Evolutionary conservation across 2,329 filamentous ascomycete species (phyloP).

Genomic region (Colletotrichum navitas): DNA sequence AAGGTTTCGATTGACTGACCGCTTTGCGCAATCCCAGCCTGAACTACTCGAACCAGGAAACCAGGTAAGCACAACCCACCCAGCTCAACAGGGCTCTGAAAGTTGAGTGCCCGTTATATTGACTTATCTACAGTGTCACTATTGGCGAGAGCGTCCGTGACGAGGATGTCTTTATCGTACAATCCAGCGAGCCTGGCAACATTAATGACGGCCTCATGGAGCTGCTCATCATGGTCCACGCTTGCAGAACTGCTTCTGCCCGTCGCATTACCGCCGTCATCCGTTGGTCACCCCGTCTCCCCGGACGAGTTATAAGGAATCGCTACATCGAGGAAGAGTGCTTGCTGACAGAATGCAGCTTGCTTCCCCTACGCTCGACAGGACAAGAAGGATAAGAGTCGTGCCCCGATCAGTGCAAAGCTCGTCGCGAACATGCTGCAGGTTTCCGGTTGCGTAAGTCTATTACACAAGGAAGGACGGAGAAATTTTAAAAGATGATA

Average conservation of each 20-base stretch:
- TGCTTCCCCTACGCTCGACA: slow-evolving; percentile 93
- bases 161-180: slow-evolving; percentile 85
- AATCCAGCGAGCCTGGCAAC: slow-evolving; percentile 88
- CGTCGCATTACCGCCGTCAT: slow-evolving; percentile 89
- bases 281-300: slow-evolving; percentile 18
- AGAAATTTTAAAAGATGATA: neutral
- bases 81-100: neutral
- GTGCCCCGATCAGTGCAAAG: slow-evolving; percentile 89
- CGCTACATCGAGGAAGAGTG: neutral
- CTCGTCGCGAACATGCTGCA: slow-evolving; percentile 94
- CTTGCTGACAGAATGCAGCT: slow-evolving; percentile 56
- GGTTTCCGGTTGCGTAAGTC: slow-evolving; percentile 76
- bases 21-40: slow-evolving; percentile 55
- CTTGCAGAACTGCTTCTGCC: slow-evolving; percentile 72
- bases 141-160: slow-evolving; percentile 92
- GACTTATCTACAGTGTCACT: slow-evolving; percentile 70
- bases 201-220: slow-evolving; percentile 96
- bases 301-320: neutral
- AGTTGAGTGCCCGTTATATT: slow-evolving; percentile 28
- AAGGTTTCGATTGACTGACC: slow-evolving; percentile 63
- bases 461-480: neutral
- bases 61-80: slow-evolving; percentile 47
- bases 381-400: slow-evolving; percentile 89
- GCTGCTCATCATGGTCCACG: slow-evolving; percentile 92
- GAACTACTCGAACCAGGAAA: slow-evolving; percentile 84